These are phyloP conservation scores for Colletotrichum horii DNA, from an alignment of 2,329 filamentous ascomycete genomes.

Conservation along the genomic window DNA sequence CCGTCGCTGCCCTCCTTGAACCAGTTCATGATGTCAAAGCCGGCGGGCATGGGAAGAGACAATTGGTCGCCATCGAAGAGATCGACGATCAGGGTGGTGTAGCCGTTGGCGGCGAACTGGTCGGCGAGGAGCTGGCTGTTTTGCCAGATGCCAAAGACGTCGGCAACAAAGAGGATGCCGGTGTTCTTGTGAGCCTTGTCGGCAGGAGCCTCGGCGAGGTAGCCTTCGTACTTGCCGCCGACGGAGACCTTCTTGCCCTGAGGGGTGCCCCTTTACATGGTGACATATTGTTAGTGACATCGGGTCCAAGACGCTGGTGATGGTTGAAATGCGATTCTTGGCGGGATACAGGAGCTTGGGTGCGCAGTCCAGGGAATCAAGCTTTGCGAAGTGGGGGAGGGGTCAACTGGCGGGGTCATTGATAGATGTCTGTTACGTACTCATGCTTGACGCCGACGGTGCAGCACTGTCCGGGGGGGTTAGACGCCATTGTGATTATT, in stretches of 20 bases:
- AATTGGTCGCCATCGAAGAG: constrained; percentile 42
- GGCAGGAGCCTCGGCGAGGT: constrained; percentile 53
- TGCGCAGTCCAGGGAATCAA: background rate
- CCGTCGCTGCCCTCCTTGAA: constrained; percentile 47
- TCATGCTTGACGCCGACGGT: constrained; percentile 56
- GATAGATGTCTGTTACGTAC: constrained; percentile 39
- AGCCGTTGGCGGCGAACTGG: constrained; percentile 40
- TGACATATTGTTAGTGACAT: background rate
- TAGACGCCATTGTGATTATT: constrained; percentile 53
- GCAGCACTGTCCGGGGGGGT: constrained; percentile 59
- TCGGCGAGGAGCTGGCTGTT: constrained; percentile 49
- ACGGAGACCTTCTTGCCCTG: constrained; percentile 52
- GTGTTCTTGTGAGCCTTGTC: constrained; percentile 42
- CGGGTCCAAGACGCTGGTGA: background rate
- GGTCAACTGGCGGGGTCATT: background rate
- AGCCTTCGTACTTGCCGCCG: constrained; percentile 49
- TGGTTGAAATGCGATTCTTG: background rate
- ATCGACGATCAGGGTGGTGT: constrained; percentile 42
- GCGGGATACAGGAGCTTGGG: background rate
- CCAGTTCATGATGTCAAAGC: constrained; percentile 37
- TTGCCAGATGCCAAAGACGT: constrained; percentile 56
- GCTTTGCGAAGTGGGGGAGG: constrained; percentile 11
- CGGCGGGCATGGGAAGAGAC: constrained; percentile 48
- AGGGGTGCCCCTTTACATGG: constrained; percentile 48
- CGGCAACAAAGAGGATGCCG: constrained; percentile 52